Conservation (phyloP, 257 asterid genomes). For the Solanum sitiens region DNA sequence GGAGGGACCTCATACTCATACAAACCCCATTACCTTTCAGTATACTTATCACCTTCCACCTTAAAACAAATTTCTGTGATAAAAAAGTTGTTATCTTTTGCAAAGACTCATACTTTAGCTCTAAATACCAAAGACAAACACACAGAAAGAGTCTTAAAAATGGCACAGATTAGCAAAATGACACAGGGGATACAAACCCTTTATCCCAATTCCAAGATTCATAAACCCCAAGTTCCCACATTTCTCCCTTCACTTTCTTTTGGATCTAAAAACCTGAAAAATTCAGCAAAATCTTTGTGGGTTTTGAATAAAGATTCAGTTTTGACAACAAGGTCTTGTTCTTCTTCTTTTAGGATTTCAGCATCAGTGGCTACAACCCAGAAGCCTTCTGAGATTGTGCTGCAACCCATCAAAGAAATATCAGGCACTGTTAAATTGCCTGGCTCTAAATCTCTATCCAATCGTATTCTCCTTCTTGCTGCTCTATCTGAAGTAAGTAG, state of each 20-base stretch:
- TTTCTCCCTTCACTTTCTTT: conserved; percentile 31
- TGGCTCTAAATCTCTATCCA: conserved; percentile 90
- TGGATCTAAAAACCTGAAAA: conserved; percentile 29
- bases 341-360: conserved; percentile 23
- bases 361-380: conserved; percentile 66
- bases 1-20: not conserved
- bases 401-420: conserved; percentile 79
- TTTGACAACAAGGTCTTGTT: conserved; percentile 15
- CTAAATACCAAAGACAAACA: not conserved
- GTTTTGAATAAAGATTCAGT: conserved; percentile 33
- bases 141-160: not conserved
- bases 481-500: conserved; percentile 72
- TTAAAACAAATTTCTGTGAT: not conserved
- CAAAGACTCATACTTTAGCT: not conserved
- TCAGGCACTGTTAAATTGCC: conserved; percentile 95
- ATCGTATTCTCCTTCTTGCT: conserved; percentile 91
- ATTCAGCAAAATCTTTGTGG: conserved; percentile 16
- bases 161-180: conserved; percentile 44
- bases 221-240: conserved; percentile 18
- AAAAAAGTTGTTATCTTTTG: not conserved
- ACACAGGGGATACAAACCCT: conserved; percentile 23
- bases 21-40: not conserved
- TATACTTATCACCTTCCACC: not conserved
- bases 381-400: conserved; percentile 59
- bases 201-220: conserved; percentile 28